Evolutionary conservation across 257 asterid species (phyloP), one percentile per base, ranked within the genome.

Genomic region (Nicotiana knightiana): DNA sequence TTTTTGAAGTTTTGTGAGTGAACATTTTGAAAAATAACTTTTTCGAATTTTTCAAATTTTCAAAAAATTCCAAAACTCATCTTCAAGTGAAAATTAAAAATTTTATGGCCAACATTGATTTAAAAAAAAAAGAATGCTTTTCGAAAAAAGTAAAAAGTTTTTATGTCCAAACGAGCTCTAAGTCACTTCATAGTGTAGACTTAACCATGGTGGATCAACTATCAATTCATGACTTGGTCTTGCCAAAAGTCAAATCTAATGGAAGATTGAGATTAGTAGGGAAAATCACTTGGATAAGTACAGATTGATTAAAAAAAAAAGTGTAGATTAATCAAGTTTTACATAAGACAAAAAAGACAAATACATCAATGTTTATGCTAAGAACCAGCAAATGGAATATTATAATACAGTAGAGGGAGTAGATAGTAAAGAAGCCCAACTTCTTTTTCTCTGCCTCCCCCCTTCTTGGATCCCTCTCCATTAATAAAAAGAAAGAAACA

Each of bases 401-500:
- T 18, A 64, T 1, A 12, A 78, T 58, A 82, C 21, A 35, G 67
- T 77, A 71, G 53, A 26, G 39, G 24, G 4, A 73, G 79, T 26
- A 73, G 26, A 73, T 46, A 73, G 35, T 51, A 46, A 79, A 35
- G 48, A 28, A 55, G 12, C 54, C 5, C 81, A 75, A 67, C 82
- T 39, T 64, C 65, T 3, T 28, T 11, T 54, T 21, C 63, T 26
- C 24, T 57, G 24, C 67, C 16, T 32, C 1, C 81, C 81, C 76
- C 83, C 80, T 13, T 83, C 89, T 89, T 81, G 95, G 91, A 91
- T 90, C 95, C 90, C 94, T 83, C 87, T 80, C 83, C 86, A 73
- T 70, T 80, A 88, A 88, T 73, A 88, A 88, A 91, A 91, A 90
- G 87, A 86, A 90, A 80, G 87, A 78, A 85, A 37, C 85, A 80